These are phyloP conservation scores for Tulasnella sp. DNA, from an alignment of 768 basidiomycete genomes.

Conservation along the genomic window DNA sequence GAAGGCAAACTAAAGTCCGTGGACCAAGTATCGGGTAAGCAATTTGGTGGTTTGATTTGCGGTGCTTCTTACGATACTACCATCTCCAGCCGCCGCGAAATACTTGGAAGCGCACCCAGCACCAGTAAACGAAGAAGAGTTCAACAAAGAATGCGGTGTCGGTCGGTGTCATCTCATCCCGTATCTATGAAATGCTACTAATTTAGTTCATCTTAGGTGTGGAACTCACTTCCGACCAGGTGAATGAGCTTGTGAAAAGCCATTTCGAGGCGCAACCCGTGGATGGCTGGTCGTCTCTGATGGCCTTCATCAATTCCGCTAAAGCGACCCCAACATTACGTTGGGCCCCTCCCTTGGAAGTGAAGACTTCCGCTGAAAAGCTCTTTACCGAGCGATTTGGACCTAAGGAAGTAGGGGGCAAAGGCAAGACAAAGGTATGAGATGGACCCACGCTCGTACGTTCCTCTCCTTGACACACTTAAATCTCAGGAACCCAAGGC, in stretches of 20 bases:
- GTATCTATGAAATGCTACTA: not conserved
- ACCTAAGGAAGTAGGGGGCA: slow-evolving; percentile 60
- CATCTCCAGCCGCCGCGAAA: slow-evolving; percentile 66
- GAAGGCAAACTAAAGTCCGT: slow-evolving; percentile 71
- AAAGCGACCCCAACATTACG: slow-evolving; percentile 65
- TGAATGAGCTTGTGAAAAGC: slow-evolving; percentile 58
- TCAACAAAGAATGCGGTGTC: slow-evolving; percentile 81
- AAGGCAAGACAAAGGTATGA: slow-evolving; percentile 53
- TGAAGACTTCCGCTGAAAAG: slow-evolving; percentile 76
- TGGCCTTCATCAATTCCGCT: slow-evolving; percentile 64
- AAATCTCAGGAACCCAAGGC: slow-evolving; percentile 37
- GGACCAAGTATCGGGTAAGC: slow-evolving; percentile 86
- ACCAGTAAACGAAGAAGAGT: slow-evolving; percentile 69
- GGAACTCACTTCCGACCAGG: slow-evolving; percentile 67
- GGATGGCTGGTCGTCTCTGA: slow-evolving; percentile 76
- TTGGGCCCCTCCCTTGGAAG: slow-evolving; percentile 83
- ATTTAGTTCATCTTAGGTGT: slow-evolving; percentile 60
- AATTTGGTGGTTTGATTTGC: not conserved
- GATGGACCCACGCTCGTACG: slow-evolving; percentile 47
- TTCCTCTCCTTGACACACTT: not conserved
- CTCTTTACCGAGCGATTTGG: slow-evolving; percentile 72
- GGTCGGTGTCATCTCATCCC: slow-evolving; percentile 56
- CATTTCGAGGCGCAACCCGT: slow-evolving; percentile 61
- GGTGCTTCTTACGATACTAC: not conserved
- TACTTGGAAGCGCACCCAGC: slow-evolving; percentile 64